Base-by-base conservation (phyloP, 2,329 filamentous ascomycete genomes). In the Ophiostoma montium region DNA sequence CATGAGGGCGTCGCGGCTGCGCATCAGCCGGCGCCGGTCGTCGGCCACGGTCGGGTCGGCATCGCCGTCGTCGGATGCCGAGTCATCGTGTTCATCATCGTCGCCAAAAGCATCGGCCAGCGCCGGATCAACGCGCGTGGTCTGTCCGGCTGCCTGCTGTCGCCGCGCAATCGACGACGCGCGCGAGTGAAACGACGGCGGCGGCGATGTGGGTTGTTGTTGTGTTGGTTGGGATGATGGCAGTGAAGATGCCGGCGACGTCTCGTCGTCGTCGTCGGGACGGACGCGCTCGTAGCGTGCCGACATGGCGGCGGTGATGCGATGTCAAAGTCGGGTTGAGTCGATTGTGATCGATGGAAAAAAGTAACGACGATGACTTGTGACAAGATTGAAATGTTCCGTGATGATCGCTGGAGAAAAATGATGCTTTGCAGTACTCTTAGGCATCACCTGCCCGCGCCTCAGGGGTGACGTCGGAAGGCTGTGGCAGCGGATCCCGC, bases 41-140 rank as follows among this genome's bases (percentile, higher is more conserved):
- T 94, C 86, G 63, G 94, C 86, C 51, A 76, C 72, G 52, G 84
- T 82, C 58, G 86, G 75, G 50, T 84, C 84, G 53, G 81, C 84
- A 56, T 84, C 84, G 60, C 83, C 78, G 63, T 96, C 89, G 57
- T 96, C 96, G 1, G 90, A 86, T 63, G 95, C 89, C 57, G 84
- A 83, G 53, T 83, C 86, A 54, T 82, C 84, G 56, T 84, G 83
- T 53, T 83, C 86, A 54, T 82, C 84, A 56, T 84, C 84, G 60
- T 84, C 79, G 62, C 87, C 90, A 64, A 98, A 98, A 1, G 92
- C 88, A 62, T 96, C 90, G 57, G 86, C 86, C 13, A 98, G 75
- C n/a, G 86, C 82, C 53, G 84, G 74, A 59, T 95, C 81, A 53
- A 87, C 83, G 4, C 32, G 32, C 9, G 39, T 35, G 5, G 41